Evolutionary conservation across 2,329 filamentous ascomycete genomes (phyloP), one percentile per base, ranked within the genome.

Genomic region (Xylariaceae sp.): DNA sequence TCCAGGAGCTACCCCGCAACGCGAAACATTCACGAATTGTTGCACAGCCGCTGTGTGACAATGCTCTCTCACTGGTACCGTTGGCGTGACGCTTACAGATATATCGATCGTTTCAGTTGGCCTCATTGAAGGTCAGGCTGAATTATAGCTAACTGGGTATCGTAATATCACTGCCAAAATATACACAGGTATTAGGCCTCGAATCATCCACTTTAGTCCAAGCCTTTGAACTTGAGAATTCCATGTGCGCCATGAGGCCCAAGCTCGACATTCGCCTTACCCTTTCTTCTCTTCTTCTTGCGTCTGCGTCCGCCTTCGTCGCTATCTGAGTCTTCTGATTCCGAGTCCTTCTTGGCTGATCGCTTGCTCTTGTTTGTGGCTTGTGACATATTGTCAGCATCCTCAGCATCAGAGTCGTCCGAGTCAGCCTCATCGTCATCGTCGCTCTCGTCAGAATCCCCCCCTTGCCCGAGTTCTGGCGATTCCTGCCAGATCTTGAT

Each of bases 401-500:
- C 58, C 4, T 60, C 62, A 1, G 65, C 65, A 17, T 68, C 66
- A 1, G 73, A 70, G 0, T 65, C 64, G 0, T 71, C 69, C 3
- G 59, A 53, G 3, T 62, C 63, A 0, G 65, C 64, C 3, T 69
- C 67, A 15, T 67, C 65, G 2, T 74, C 71, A 0, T 65, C 66
- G 0, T 66, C 73, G 2, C 72, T 73, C 0, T 77, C 75, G 1
- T 72, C 73, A 1, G 71, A 71, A 1, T 62, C 61, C 2, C 53
- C 53, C 22, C 61, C 55, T 2, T 68, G 71, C 17, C 76, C 72
- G 3, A 73, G 61, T 43, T 70, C 71, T n/a, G 76, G 70, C 45
- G 83, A 78, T 59, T 93, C 81, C 46, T 81, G 81, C 93, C 93
- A 98, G 2, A 97, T 83, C 64, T 96, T 96, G 49, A 98, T 78